Conservation (phyloP, 2,329 filamentous ascomycete genomes). For the Pyricularia pennisetigena region DNA sequence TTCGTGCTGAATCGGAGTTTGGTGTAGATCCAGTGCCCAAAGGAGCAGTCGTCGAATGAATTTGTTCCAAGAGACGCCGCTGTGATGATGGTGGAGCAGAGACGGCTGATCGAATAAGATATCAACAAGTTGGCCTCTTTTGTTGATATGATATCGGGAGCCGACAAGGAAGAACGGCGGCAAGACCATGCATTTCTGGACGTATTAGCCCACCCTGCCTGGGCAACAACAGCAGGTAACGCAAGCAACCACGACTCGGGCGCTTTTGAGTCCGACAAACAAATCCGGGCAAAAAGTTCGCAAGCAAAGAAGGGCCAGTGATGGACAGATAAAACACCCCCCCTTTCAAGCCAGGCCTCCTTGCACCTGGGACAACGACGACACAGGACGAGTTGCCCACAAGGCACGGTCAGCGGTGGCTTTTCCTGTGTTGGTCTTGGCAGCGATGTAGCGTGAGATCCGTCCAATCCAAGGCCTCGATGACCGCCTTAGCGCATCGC, state of each 20-base stretch:
- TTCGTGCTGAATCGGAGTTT: background rate
- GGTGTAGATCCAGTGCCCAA: background rate
- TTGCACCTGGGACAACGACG: background rate
- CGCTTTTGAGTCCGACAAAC: background rate
- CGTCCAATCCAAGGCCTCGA: background rate
- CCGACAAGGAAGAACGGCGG: background rate
- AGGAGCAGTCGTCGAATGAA: background rate
- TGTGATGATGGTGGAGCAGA: background rate
- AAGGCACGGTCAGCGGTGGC: background rate
- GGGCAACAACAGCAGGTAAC: background rate
- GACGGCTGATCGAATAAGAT: background rate
- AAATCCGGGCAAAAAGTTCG: background rate
- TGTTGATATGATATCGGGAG: background rate
- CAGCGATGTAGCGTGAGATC: background rate
- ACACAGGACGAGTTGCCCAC: background rate
- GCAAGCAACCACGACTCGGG: background rate
- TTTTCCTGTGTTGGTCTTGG: background rate
- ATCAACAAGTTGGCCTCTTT: background rate
- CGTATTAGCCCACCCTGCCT: background rate
- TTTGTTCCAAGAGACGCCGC: background rate
- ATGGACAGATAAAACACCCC: background rate
- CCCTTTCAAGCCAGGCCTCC: background rate
- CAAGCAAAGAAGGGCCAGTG: background rate
- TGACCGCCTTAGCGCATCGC: background rate
- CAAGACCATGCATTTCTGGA: background rate